Evolutionary conservation across 2,329 filamentous ascomycete genomes (phyloP), one percentile per base, ranked within the genome.

Genomic region (Colletotrichum tabaci): DNA sequence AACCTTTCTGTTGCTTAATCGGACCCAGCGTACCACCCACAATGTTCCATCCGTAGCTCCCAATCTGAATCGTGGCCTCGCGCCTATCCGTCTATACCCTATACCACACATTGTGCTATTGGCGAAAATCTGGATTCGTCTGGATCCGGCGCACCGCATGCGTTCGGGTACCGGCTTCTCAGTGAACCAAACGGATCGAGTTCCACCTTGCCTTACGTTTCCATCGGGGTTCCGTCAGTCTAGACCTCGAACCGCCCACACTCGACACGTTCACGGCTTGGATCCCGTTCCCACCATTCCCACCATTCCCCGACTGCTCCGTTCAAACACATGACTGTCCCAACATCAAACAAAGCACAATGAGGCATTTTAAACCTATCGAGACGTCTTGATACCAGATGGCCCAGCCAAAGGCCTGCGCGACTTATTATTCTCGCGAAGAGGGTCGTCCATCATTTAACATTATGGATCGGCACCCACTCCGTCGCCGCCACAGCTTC

Each of bases 401-500:
- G 44, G 40, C 15, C 47, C 2, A 16, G 44, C 46, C 16, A 63
- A 53, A 40, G 26, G 30, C 38, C 10, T 38, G 58, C 49, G 57
- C 52, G 65, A 63, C 68, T 67, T 53, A 40, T 68, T 50, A 30
- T 23, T 23, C 52, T n/a, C 9, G 9, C 15, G 26, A 9, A 18
- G n/a, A 50, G 47, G 18, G 42, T 40, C 46, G 26, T 47, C n/a
- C 58, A 68, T 71, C 68, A 68, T 71, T 68, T 46, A 61, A 70
- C 38, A 53, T 63, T 62, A 67, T 63, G 68, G 58, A 58, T 53
- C 38, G 18, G 57, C 52, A 71, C 55, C 68, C 68, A 68, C 67
- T 38, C 18, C 21, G 30, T 52, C 38, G 52, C 44, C 35, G 38
- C 46, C 40, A 23, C 49, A 55, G 63, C 57, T 57, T 68, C 52